Percentiles rank a stretch among this genome's conserved stretches.
phyloP scores from a whole-genome alignment of 495 filamentous ascomycete genomes.

The Stereocaulon alpinum region DNA sequence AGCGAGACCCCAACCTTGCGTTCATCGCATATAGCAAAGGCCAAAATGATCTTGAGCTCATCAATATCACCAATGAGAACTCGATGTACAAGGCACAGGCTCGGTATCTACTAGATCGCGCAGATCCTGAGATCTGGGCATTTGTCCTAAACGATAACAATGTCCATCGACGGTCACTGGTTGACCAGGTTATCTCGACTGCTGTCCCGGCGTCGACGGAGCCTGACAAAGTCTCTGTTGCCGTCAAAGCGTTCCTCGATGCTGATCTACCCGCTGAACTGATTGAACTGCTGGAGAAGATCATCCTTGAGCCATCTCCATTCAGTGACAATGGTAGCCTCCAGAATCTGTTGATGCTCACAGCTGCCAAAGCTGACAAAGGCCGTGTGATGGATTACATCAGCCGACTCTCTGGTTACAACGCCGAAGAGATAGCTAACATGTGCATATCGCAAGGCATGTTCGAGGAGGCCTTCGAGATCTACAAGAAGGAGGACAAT shows the following conservation, averaged over 20 bases:
- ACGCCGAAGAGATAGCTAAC: slow-evolving; percentile 80
- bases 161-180: slow-evolving; percentile 77
- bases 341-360: slow-evolving; percentile 95
- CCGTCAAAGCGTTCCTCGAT: slow-evolving; percentile 84
- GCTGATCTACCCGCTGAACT: slow-evolving; percentile 87
- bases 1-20: slow-evolving; percentile 93
- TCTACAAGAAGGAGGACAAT: slow-evolving; percentile 94
- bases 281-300: slow-evolving; percentile 98
- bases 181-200: slow-evolving; percentile 95
- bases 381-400: slow-evolving; percentile 95
- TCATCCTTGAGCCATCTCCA: slow-evolving; percentile 90
- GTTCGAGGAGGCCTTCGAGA: slow-evolving; percentile 95
- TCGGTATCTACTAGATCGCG: slow-evolving; percentile 84
- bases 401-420: slow-evolving; percentile 78
- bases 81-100: slow-evolving; percentile 97
- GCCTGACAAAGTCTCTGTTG: slow-evolving; percentile 89
- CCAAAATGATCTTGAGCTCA: slow-evolving; percentile 92
- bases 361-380: slow-evolving; percentile 94
- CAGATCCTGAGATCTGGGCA: slow-evolving; percentile 82
- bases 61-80: slow-evolving; percentile 98
- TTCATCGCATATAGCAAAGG: slow-evolving; percentile 95
- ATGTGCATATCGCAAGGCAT: slow-evolving; percentile 92
- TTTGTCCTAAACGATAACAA: slow-evolving; percentile 96
- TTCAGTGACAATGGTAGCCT: slow-evolving; percentile 96
- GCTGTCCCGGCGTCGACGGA: slow-evolving; percentile 92